phyloP scores from a whole-genome alignment of 345 rosid species.

The Stellera chamaejasme region DNA sequence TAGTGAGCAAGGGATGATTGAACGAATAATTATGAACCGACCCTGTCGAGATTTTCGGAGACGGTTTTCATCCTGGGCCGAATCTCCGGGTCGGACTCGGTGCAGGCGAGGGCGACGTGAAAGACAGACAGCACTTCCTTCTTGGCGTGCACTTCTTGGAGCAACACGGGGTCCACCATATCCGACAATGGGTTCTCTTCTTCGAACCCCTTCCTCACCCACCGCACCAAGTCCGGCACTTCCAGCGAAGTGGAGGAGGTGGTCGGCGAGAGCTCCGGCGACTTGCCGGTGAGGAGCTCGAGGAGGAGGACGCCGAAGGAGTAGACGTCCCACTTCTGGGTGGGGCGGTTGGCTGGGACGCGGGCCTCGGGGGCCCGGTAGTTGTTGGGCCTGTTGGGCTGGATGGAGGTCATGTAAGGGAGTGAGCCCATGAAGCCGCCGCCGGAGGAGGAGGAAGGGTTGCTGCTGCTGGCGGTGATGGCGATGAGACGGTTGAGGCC shows the following conservation, averaged over 20 bases:
- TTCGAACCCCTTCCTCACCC: slow-evolving; percentile 92
- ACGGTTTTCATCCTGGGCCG: slow-evolving; percentile 95
- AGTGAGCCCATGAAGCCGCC: slow-evolving; percentile 81
- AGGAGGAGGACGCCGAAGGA: slow-evolving; percentile 80
- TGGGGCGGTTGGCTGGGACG: slow-evolving; percentile 44
- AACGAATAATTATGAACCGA: slow-evolving; percentile 29
- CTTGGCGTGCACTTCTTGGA: slow-evolving; percentile 91
- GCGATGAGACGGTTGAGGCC: slow-evolving; percentile 71
- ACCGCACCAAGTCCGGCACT: slow-evolving; percentile 70
- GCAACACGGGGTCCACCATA: slow-evolving; percentile 80
- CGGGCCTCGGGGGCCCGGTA: slow-evolving; percentile 88
- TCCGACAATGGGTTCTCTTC: slow-evolving; percentile 79
- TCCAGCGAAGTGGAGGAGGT: slow-evolving; percentile 51
- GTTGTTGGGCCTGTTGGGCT: slow-evolving; percentile 48
- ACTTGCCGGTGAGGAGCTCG: slow-evolving; percentile 83
- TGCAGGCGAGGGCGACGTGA: slow-evolving; percentile 83
- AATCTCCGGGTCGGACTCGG: slow-evolving; percentile 74
- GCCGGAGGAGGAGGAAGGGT: slow-evolving; percentile 33
- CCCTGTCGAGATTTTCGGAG: slow-evolving; percentile 72
- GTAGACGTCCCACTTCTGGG: slow-evolving; percentile 86
- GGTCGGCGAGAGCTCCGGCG: slow-evolving; percentile 74
- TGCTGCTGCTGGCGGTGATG: slow-evolving; percentile 59
- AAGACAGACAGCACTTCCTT: slow-evolving; percentile 82
- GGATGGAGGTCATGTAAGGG: slow-evolving; percentile 57
- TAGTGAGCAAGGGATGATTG: too few species aligned